Evolutionary conservation across 2,329 filamentous ascomycete species (phyloP), one percentile per base, ranked within the genome.

Genomic region (Periconia digitata): DNA sequence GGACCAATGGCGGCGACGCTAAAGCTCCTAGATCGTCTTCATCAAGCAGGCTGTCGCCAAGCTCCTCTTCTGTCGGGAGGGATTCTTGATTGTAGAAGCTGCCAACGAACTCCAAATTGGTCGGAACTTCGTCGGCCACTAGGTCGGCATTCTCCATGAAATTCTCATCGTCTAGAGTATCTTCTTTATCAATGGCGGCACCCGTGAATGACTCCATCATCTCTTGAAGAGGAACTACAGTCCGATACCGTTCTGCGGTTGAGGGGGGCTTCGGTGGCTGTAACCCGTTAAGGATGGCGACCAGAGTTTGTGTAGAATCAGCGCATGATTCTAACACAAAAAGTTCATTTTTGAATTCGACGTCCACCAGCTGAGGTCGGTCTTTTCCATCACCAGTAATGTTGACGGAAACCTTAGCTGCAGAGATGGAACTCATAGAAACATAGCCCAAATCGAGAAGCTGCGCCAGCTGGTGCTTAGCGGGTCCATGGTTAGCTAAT

Each of bases 291-390:
- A 92, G 74, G 36, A 95, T 80, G 2, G 82, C 80, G 44, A 96
- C 86, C 13, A 99, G 79, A 0, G 94, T 99, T 68, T 96, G 91
- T 0, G 91, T 97, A 1, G 94, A 99, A 71, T 99, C 94, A 23
- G 94, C 94, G 63, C 95, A 99, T 1, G 92, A 95, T 71, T 99
- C 94, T 6, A 99, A 75, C 27, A 99, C 86, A 44, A 99, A 78
- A 1, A 99, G 79, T 55, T 95, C 87, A 62, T 96, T 92, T 51
- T 84, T 84, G 40, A 97, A 75, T 54, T 95, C 89, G 1, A 96
- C 79, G 57, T 94, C 86, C 13, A 96, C 72, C 35, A 84, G 81
- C 54, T 85, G 87, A 23, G 84, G 79, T 0, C 79, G 82, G 29
- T 85, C 80, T 1, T 76, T 75, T 2, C 77, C 76, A 35, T 80